These are phyloP conservation scores for Euphrasia confusa DNA, from an alignment of 257 asterid species.

Conservation along the genomic window DNA sequence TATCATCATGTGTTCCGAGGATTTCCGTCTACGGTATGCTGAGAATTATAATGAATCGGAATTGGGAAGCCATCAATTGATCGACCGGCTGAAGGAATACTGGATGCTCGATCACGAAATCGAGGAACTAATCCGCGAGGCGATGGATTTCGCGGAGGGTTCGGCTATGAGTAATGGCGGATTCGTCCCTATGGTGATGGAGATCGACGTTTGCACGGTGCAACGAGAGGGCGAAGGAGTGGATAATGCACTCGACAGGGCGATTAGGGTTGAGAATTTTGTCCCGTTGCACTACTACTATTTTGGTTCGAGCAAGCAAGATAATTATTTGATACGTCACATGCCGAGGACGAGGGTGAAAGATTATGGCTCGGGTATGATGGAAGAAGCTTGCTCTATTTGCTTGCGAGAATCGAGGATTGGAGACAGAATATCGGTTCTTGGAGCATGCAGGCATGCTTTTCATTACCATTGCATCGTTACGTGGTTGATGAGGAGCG, in stretches of 20 bases:
- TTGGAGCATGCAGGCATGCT: background rate
- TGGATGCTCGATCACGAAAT: background rate
- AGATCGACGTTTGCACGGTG: constrained; percentile 3
- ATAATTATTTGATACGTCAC: background rate
- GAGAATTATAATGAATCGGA: background rate
- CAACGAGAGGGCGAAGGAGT: background rate
- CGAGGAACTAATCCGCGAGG: background rate
- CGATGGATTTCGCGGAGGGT: background rate
- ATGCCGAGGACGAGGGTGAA: background rate
- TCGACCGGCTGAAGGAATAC: background rate
- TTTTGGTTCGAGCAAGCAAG: too few relatives aligned
- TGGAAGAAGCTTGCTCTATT: background rate
- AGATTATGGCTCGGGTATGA: background rate
- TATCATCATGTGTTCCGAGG: background rate
- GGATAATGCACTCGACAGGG: background rate
- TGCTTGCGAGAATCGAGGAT: background rate
- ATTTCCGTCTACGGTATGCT: background rate
- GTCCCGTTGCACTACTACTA: too few relatives aligned
- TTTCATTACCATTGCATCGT: background rate
- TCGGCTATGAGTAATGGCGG: background rate
- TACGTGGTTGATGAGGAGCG: background rate
- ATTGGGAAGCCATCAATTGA: too few relatives aligned
- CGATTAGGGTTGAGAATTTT: background rate
- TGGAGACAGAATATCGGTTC: background rate
- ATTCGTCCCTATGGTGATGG: background rate